Evolutionary conservation across 2,329 filamentous ascomycete species (phyloP).

Genomic region (Botrytis galanthina): DNA sequence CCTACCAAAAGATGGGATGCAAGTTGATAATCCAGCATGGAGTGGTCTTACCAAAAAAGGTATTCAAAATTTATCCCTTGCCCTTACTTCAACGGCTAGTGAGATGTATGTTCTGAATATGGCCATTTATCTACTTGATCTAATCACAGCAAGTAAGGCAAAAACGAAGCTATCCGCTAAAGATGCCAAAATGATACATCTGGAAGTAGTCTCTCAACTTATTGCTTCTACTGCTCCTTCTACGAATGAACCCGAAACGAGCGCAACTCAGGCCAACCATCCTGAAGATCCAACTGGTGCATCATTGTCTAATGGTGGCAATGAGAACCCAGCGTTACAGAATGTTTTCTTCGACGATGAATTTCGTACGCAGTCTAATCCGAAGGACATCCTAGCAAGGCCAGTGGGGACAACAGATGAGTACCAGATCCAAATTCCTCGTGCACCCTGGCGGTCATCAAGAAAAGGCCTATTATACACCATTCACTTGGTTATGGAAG

Average conservation of each 20-base stretch:
- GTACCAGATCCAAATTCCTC: background rate
- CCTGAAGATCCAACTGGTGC: background rate
- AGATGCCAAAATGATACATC: background rate
- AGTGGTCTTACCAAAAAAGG: background rate
- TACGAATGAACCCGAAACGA: background rate
- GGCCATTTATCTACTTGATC: background rate
- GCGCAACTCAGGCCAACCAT: background rate
- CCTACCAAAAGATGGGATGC: background rate
- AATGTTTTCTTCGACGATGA: no score
- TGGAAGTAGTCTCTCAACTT: background rate
- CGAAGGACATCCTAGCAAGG: background rate
- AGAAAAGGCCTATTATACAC: background rate
- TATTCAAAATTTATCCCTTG: background rate
- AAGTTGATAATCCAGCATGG: slow-evolving; percentile 3
- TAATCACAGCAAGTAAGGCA: background rate
- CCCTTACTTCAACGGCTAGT: background rate
- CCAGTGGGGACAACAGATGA: background rate
- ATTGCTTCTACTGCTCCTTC: background rate
- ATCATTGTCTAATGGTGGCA: background rate
- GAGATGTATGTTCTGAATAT: background rate
- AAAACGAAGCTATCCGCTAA: background rate
- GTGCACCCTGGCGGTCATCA: background rate
- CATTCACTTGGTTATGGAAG: background rate
- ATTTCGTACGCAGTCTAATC: background rate
- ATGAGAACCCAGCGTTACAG: rapidly evolving